Base-by-base conservation (phyloP, 148 eudicot species). In the Fagopyrum tataricum region DNA sequence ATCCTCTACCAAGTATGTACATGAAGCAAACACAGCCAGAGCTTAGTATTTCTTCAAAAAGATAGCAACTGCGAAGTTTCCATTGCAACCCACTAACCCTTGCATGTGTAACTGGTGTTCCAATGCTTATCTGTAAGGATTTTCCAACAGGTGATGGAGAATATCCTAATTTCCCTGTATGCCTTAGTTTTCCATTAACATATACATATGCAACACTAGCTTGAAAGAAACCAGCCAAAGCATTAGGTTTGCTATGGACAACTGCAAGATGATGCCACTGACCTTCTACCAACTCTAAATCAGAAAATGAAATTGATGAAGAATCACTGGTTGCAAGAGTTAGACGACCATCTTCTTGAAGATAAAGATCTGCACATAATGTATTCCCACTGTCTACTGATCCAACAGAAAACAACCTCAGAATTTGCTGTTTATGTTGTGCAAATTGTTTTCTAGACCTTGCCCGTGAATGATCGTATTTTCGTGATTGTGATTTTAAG, bases 1-100 rank as follows among this genome's bases (percentile, higher is more conserved):
- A 95, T 51, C 99, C 99, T 85, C 99, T 85, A 76, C 99, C 99
- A 82, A 95, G 92, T 77, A 95, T 90, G 82, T 92, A 95, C 97
- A 95, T 92, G 76, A 95, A 95, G 84, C 88, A 92, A 62, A 95
- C 87, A 75, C 91, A 95, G 70, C 92, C 94, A 15, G 97, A 84
- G 74, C 93, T 82, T 61, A 95, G 96, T 48, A 86, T 93, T 87
- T 95, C 99, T 80, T 95, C 99, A 78, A 95, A 91, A 72, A 95
- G 97, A 82, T 88, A 87, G 82, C 99, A 95, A 80, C 90, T 87
- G 44, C 96, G 85, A 24, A 95, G 87, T 76, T 90, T 95, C 99
- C 99, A 95, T 26, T 87, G 90, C 82, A 92, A 81, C 40, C 87
- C 89, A 80, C 92, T 79, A 77, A 86, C 86, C 79, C 83, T 87